Conservation (phyloP, 768 basidiomycete genomes). For the Sistotremastrum niveocremeum region DNA sequence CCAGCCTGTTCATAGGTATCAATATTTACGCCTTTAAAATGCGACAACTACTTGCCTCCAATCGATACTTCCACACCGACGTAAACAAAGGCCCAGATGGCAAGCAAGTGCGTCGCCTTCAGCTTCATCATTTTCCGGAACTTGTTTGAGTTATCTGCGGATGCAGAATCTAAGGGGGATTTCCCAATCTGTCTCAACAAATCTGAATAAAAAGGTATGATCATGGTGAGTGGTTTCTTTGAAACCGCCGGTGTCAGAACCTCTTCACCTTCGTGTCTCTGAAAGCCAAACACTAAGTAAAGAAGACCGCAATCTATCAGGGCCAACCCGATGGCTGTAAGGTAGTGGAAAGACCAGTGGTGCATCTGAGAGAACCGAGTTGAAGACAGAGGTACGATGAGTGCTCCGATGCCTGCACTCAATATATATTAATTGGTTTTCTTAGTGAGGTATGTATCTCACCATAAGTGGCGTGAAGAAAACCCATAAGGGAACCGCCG, state of each 20-base stretch:
- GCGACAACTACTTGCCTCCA: slow-evolving; percentile 7
- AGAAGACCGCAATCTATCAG: slow-evolving; percentile 40
- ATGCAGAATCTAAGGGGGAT: too few species aligned
- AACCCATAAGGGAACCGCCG: slow-evolving; percentile 25
- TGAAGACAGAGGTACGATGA: slow-evolving; percentile 52
- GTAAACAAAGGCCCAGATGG: slow-evolving; percentile 19
- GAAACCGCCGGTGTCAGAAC: too few species aligned
- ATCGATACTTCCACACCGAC: slow-evolving; percentile 23
- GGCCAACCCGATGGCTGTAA: slow-evolving; percentile 56
- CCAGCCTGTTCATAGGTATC: slow-evolving; percentile 33
- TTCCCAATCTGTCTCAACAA: too few species aligned
- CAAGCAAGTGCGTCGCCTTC: slow-evolving; percentile 15
- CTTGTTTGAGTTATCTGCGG: slow-evolving; percentile 4
- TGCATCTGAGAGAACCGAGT: slow-evolving; percentile 62
- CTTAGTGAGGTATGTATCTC: neutral
- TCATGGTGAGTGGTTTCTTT: too few species aligned
- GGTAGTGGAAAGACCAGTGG: slow-evolving; percentile 70
- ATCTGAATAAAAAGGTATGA: too few species aligned
- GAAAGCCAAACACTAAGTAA: slow-evolving; percentile 48
- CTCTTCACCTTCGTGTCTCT: slow-evolving; percentile 51
- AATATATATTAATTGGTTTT: too few species aligned
- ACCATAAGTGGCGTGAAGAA: slow-evolving; percentile 25
- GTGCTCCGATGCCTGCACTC: slow-evolving; percentile 21
- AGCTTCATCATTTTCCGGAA: slow-evolving; percentile 15
- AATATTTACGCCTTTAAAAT: too few species aligned